A percentile compares a stretch with the other conserved stretches of the same genome.
These are phyloP conservation scores for Leptomonas pyrrhocoris DNA, from an alignment of 208 protist species.

Conservation along the genomic window DNA sequence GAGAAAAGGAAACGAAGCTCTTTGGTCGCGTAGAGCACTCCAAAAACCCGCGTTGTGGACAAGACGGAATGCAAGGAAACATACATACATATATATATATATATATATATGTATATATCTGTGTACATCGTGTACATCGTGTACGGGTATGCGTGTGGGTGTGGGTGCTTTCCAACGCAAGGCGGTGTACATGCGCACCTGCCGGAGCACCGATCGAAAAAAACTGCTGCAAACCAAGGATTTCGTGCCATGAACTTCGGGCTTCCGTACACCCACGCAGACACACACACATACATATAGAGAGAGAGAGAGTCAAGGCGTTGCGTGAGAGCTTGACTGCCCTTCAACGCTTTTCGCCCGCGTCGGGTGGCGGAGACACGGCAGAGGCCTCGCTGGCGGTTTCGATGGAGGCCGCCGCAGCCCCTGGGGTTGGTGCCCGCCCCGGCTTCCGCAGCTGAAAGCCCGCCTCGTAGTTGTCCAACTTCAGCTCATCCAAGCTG, in stretches of 20 bases:
- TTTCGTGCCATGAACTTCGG: too few species aligned
- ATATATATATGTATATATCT: not conserved
- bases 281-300: too few species aligned
- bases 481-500: conserved; percentile 70
- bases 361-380: not conserved
- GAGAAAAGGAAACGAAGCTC: conserved; percentile 11
- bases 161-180: too few species aligned
- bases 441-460: conserved; percentile 19
- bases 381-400: not conserved
- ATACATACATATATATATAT: not conserved
- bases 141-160: not conserved
- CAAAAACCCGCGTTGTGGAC: too few species aligned
- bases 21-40: too few species aligned
- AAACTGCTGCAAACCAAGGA: too few species aligned
- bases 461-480: conserved; percentile 50
- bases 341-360: not conserved
- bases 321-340: too few species aligned
- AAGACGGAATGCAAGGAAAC: not conserved
- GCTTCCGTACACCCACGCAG: too few species aligned
- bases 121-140: not conserved
- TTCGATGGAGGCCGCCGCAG: not conserved
- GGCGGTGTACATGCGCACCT: too few species aligned
- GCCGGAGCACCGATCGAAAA: too few species aligned
- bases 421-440: not conserved
- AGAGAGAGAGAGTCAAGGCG: too few species aligned